phyloP scores from a whole-genome alignment of 192 early-diverging fungal genomes.

The Coemansia sp. region DNA sequence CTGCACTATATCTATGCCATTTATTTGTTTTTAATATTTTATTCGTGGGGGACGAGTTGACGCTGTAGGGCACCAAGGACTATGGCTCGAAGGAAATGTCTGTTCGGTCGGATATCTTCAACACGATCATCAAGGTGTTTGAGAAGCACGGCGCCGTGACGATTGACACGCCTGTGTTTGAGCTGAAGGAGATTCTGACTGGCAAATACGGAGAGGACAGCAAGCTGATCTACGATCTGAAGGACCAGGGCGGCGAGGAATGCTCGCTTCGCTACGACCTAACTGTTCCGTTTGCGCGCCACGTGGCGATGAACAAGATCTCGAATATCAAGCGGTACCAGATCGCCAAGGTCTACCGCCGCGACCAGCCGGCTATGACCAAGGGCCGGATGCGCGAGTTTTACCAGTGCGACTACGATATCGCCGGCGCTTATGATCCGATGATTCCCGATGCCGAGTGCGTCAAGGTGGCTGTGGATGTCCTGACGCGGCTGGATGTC shows the following conservation, averaged over 20 bases:
- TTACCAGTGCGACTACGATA: slow-evolving; percentile 98
- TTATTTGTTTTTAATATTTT: slow-evolving; percentile 18
- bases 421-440: slow-evolving; percentile 88
- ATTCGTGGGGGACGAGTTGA: no score
- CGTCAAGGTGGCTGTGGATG: slow-evolving; percentile 76
- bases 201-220: slow-evolving; percentile 99
- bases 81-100: slow-evolving; percentile 97
- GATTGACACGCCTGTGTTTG: slow-evolving; percentile 98
- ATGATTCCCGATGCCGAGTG: slow-evolving; percentile 98
- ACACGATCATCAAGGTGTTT: slow-evolving; percentile 81
- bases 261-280: slow-evolving; percentile 96
- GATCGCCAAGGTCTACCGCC: slow-evolving; percentile 96
- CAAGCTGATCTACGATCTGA: slow-evolving; percentile 96
- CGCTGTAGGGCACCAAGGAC: slow-evolving; percentile 88
- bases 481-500: slow-evolving; percentile 74
- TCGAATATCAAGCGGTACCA: slow-evolving; percentile 94
- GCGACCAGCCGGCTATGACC: slow-evolving; percentile 97
- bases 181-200: slow-evolving; percentile 91
- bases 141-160: slow-evolving; percentile 97
- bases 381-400: slow-evolving; percentile 99
- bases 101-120: slow-evolving; percentile 88
- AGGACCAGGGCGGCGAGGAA: slow-evolving; percentile 95
- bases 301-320: slow-evolving; percentile 87
- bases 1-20: slow-evolving; percentile 8
- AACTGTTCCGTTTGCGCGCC: slow-evolving; percentile 96